These are phyloP conservation scores for Solanum ahanhuiri DNA, from an alignment of 257 asterid species.

Conservation along the genomic window DNA sequence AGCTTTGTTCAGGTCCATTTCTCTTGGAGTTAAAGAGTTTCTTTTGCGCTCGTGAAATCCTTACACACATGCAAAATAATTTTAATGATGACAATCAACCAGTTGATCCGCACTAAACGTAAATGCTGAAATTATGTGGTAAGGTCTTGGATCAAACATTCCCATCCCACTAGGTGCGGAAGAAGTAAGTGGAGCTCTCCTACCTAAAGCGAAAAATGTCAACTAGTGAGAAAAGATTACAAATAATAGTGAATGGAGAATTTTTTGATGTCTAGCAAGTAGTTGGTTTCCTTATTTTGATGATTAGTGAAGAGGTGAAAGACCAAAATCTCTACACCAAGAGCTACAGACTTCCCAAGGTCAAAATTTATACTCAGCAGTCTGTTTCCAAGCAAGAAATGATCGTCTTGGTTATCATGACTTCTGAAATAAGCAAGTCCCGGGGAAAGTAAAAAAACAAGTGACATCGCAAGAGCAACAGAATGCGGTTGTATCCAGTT, in stretches of 20 bases:
- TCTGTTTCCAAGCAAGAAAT: background rate
- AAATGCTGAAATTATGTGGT: background rate
- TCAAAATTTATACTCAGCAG: background rate
- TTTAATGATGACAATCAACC: background rate
- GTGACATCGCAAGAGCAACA: background rate
- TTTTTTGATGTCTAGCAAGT: background rate
- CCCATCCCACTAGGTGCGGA: background rate
- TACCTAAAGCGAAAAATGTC: background rate
- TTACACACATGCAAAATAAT: background rate
- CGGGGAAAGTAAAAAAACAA: background rate
- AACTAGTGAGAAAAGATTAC: background rate
- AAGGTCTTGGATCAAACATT: background rate
- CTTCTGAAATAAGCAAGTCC: background rate
- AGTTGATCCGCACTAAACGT: background rate
- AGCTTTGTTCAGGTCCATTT: background rate
- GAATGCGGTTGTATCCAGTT: background rate
- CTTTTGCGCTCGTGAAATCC: background rate
- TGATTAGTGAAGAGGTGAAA: background rate
- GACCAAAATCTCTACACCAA: background rate
- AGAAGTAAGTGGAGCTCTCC: background rate
- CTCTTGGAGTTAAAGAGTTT: background rate
- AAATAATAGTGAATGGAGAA: background rate
- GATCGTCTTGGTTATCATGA: background rate
- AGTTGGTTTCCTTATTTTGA: background rate
- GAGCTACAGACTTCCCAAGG: background rate